Conservation (phyloP, 371 early-diverging fungal genomes). For the Dichotomocladium elegans region DNA sequence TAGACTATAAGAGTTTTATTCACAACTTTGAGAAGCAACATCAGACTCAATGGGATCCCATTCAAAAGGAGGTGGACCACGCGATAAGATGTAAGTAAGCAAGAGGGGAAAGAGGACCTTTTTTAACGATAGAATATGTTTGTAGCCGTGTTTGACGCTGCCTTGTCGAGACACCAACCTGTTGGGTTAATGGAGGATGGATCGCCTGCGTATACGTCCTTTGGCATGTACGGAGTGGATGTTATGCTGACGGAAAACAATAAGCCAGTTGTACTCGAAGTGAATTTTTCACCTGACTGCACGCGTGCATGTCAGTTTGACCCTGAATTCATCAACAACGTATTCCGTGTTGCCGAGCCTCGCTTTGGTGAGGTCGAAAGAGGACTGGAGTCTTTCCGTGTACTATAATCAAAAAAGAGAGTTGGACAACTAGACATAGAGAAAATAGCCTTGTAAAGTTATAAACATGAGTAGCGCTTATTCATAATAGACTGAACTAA, state of each 20-base stretch:
- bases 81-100: conserved; percentile 39
- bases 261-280: conserved; percentile 50
- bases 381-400: conserved; percentile 45
- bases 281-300: conserved; percentile 57
- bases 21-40: conserved; percentile 56
- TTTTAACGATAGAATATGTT: neutral
- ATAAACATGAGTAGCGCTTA: too few species aligned
- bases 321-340: conserved; percentile 53
- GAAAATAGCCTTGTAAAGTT: too few species aligned
- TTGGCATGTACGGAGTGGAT: conserved; percentile 55
- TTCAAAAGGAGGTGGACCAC: conserved; percentile 49
- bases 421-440: too few species aligned
- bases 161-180: conserved; percentile 44
- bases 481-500: too few species aligned
- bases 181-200: conserved; percentile 30
- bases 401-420: conserved; percentile 28
- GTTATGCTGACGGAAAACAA: conserved; percentile 50
- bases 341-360: conserved; percentile 46
- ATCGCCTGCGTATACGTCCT: conserved; percentile 33
- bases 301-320: conserved; percentile 57
- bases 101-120: neutral
- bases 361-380: conserved; percentile 39
- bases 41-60: conserved; percentile 36
- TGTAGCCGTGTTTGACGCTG: conserved; percentile 45
- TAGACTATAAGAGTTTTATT: conserved; percentile 55